Evolutionary conservation across 352 stramenopile genomes (phyloP), one percentile per base, ranked within the genome.

Genomic region (Phytophthora niederhauseri): DNA sequence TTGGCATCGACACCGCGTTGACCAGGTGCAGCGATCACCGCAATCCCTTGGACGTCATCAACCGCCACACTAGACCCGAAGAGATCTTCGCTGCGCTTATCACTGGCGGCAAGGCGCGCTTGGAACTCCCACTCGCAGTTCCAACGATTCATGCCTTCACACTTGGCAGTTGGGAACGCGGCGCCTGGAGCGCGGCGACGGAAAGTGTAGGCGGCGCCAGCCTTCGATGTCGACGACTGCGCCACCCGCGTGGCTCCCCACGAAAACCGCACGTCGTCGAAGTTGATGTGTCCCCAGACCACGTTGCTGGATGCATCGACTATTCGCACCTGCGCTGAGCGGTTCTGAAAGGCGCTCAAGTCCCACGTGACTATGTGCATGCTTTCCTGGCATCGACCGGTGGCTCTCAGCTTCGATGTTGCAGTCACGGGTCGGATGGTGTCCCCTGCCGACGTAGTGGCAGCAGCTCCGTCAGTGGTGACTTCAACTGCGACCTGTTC

Each of bases 261-360:
- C 58, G 82, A 92, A 67, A 99, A 99, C 2, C 84, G 64, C 14
- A 99, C 94, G 43, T 99, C 80, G 75, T 99, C 97, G 45, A 99
- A 96, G 71, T 98, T 99, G 61, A 99, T 98, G 70, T 99, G 96
- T 30, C 94, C 96, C 95, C 96, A 99, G 34, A 87, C 78, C 0
- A 75, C 63, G 51, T 72, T 91, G 17, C 82, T 95, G 0, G 87
- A 92, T 9, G 80, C 84, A 60, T 99, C 97, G 6, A 99, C 96
- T 19, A 99, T 93, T 31, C 95, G 82, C n/a, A 99, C 85, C 45
- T 98, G 84, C 34, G 85, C 95, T 7, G 89, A 86, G 43, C 87
- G 85, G 57, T 94, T 90, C 30, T 79, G 67, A 69, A 95, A 98
- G 5, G 63, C 56, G 6, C 68, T 72, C 8, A 99, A 78, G 72